A percentile compares a stretch with the other conserved stretches of the same genome.
These are phyloP conservation scores for Nicotiana obtusifolia DNA, from an alignment of 257 asterid genomes.

Conservation along the genomic window DNA sequence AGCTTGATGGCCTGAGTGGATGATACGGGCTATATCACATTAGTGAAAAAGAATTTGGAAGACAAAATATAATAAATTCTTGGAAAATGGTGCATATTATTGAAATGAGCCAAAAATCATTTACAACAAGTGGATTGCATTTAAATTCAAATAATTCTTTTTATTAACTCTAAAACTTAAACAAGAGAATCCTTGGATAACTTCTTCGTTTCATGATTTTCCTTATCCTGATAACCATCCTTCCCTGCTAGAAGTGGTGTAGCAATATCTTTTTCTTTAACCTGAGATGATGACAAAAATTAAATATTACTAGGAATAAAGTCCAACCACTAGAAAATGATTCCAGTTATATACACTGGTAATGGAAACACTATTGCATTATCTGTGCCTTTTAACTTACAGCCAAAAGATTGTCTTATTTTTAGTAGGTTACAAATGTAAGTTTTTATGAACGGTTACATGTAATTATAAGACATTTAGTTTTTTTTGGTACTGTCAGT, in stretches of 20 bases:
- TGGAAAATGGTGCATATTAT: neutral
- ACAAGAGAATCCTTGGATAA: constrained; percentile 27
- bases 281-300: constrained; percentile 27
- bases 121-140: neutral
- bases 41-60: too few species aligned
- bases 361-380: too few species aligned
- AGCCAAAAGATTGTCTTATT: too few species aligned
- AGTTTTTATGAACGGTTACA: too few species aligned
- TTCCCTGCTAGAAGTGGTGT: constrained; percentile 40
- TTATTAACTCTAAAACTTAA: constrained; percentile 9
- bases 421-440: too few species aligned
- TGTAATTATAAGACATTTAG: too few species aligned
- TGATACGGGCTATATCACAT: too few species aligned
- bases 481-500: too few species aligned
- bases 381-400: too few species aligned
- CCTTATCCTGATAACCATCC: constrained; percentile 44
- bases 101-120: constrained; percentile 3
- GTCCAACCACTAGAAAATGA: too few species aligned
- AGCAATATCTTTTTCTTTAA: constrained; percentile 55
- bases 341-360: too few species aligned
- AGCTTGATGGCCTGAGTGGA: too few species aligned
- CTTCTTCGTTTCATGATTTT: constrained; percentile 15
- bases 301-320: neutral
- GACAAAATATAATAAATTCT: neutral
- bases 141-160: neutral